Conservation (phyloP, 2,329 filamentous ascomycete species). For the Falciphora oryzae region DNA sequence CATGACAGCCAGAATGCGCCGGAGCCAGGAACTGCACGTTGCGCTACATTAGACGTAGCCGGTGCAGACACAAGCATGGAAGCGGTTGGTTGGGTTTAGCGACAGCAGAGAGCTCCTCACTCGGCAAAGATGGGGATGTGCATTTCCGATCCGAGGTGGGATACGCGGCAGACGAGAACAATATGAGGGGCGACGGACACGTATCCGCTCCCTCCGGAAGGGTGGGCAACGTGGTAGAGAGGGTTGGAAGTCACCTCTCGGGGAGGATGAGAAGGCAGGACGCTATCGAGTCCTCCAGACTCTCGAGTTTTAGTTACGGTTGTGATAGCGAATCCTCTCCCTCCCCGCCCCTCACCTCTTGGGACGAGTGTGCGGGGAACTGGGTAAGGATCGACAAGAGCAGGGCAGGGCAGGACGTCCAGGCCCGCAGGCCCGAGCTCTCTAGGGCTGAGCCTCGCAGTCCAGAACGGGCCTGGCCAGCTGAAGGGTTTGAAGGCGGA, state of each 20-base stretch:
- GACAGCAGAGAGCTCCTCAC: neutral
- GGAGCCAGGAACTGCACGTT: neutral
- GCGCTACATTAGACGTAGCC: neutral
- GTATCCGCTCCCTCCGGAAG: neutral
- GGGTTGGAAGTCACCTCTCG: neutral
- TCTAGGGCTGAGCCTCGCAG: neutral
- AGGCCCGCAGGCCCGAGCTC: neutral
- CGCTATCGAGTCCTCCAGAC: neutral
- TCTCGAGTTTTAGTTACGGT: neutral
- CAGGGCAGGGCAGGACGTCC: neutral
- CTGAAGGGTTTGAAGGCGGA: no score
- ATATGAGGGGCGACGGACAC: neutral
- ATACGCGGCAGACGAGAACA: neutral
- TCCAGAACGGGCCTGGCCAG: no score
- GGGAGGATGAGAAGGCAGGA: neutral
- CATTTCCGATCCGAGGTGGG: neutral
- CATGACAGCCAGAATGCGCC: neutral
- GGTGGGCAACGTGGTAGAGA: neutral
- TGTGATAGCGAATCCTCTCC: neutral
- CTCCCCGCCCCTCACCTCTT: neutral
- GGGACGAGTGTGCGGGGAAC: neutral
- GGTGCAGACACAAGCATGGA: neutral
- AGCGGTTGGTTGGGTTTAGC: neutral
- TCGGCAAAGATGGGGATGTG: neutral
- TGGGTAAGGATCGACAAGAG: neutral